Evolutionary conservation across 805 yeast genomes (phyloP), one percentile per base, ranked within the genome.

Genomic region (Blastobotrys parvus): DNA sequence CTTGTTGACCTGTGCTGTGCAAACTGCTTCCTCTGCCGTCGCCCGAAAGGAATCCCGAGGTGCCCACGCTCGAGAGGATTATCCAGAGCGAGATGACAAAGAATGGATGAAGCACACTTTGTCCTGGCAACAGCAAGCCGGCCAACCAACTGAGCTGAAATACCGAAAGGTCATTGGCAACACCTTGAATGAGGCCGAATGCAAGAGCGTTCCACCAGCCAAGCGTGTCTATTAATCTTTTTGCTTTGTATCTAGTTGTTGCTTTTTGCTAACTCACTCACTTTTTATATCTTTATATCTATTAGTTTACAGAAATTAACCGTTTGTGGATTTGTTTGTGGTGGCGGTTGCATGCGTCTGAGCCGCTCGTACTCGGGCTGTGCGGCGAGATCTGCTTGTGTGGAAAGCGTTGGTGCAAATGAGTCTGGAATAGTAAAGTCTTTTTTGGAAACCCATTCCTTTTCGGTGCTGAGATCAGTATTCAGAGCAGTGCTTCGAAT

Each of bases 41-140:
- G 94, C 87, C 45, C 86, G 98, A 75, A 81, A 74, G 60, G 98
- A 90, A 72, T 88, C 97, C 31, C 86, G 98, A 74, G 98, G 98
- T 72, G 97, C 98, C 39, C 98, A 90, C 63, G 97, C 98, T 46
- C 83, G 97, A 74, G 98, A 90, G 69, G 98, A 90, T 67, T 89
- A 68, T 72, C 97, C 95, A 60, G 80, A 78, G 50, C 87, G 98
- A 78, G 95, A 90, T 63, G 98, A 90, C 65, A 88, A 63, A 44
- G 74, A 88, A 75, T 90, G 98, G 98, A 87, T 86, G 90, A 92
- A 90, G 73, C 98, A 90, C 70, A 75, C 97, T 39, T 71, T 90
- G 62, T 86, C 97, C 41, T 90, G 92, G 88, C 97, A 92, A 74
- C 60, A 67, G 45, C 63, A 68, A 21, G 72, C 72, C 48, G 94